Percentiles rank a stretch among this genome's conserved stretches.
These are phyloP conservation scores for Apiospora koreana DNA, from an alignment of 2,329 filamentous ascomycete genomes.

Conservation along the genomic window DNA sequence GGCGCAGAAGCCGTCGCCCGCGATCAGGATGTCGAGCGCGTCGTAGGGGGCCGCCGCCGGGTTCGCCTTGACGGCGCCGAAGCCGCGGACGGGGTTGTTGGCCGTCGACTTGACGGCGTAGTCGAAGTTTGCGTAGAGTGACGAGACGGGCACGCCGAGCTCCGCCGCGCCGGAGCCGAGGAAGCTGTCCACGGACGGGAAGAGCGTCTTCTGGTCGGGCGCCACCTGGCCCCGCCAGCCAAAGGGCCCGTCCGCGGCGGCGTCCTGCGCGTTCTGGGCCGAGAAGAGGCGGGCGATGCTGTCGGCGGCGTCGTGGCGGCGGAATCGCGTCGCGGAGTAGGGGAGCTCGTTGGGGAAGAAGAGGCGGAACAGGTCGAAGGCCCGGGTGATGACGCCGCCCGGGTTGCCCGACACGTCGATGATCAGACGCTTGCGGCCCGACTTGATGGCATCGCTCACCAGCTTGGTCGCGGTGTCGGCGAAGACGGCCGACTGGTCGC, in stretches of 20 bases:
- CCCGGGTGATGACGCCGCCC: background rate
- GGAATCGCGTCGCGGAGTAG: background rate
- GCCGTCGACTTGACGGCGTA: background rate
- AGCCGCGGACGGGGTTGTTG: background rate
- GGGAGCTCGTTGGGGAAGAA: background rate
- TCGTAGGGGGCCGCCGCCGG: constrained; percentile 29
- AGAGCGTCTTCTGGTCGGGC: background rate
- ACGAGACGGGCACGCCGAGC: background rate
- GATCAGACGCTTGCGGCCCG: background rate
- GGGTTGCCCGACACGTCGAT: background rate
- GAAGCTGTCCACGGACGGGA: background rate
- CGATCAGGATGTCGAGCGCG: constrained; percentile 41
- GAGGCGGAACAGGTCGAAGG: background rate
- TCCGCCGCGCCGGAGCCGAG: background rate
- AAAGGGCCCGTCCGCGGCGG: background rate
- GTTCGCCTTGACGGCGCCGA: background rate
- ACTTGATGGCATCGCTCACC: background rate
- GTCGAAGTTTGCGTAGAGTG: background rate
- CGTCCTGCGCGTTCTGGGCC: background rate
- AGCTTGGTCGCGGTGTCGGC: background rate
- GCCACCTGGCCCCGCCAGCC: background rate
- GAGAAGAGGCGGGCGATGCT: background rate
- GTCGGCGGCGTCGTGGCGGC: background rate
- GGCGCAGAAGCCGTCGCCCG: constrained; percentile 58
- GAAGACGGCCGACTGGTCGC: background rate